Conservation (phyloP, 2,329 filamentous ascomycete genomes). For the Rhinocladiella similis region DNA sequence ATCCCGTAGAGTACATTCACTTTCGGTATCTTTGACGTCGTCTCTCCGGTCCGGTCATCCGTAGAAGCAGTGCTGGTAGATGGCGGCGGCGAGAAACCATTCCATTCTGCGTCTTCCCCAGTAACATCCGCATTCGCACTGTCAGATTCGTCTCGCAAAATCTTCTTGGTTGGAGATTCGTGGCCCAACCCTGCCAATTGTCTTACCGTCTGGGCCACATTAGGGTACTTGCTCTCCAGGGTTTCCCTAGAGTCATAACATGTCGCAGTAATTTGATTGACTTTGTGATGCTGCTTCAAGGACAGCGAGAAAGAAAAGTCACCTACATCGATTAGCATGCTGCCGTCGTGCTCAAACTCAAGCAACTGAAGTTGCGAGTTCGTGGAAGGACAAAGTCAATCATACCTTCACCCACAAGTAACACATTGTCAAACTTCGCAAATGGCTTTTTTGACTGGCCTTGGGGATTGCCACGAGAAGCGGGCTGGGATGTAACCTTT, state of each 20-base stretch:
- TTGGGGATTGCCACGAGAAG: conserved; percentile 3
- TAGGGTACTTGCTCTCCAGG: conserved; percentile 72
- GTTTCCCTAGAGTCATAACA: conserved; percentile 45
- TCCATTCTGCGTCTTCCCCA: conserved; percentile 21
- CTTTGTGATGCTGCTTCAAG: conserved; percentile 42
- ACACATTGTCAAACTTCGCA: conserved; percentile 41
- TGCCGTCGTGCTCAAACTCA: not conserved
- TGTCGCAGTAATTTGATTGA: conserved; percentile 42
- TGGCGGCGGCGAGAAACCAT: conserved; percentile 26
- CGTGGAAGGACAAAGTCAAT: conserved; percentile 3
- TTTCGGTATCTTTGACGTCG: conserved; percentile 26
- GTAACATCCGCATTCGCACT: not conserved
- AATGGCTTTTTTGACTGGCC: conserved; percentile 35
- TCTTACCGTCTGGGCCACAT: conserved; percentile 44
- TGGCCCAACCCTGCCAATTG: conserved; percentile 1
- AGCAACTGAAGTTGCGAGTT: too few species aligned
- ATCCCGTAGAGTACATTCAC: conserved; percentile 41
- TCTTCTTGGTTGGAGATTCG: not conserved
- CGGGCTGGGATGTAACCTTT: not conserved
- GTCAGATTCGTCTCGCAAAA: not conserved
- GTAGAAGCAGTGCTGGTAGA: not conserved
- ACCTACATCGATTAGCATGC: conserved; percentile 34
- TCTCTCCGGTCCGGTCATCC: not conserved
- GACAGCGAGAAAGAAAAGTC: conserved; percentile 52
- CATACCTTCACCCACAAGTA: conserved; percentile 48